These are phyloP conservation scores for Phytophthora cactorum DNA, from an alignment of 352 stramenopile genomes.

Conservation along the genomic window DNA sequence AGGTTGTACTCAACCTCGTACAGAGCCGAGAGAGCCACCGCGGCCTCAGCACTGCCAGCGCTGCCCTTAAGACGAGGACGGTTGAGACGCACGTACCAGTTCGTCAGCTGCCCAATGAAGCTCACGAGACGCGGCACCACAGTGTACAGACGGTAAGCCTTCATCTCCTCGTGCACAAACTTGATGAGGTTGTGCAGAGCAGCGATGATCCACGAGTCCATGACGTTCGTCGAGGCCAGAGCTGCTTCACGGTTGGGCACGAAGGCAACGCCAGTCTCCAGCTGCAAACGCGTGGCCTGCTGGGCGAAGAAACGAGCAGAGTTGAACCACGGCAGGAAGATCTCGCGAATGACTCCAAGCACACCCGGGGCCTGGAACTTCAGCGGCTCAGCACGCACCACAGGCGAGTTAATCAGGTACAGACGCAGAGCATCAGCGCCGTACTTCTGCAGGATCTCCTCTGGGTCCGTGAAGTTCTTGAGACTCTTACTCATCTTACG, in stretches of 20 bases:
- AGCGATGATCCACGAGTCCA: constrained; percentile 99
- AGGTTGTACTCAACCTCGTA: constrained; percentile 98
- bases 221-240: constrained; percentile 94
- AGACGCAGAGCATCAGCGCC: constrained; percentile 98
- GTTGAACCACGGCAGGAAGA: constrained; percentile 99
- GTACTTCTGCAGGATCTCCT: constrained; percentile 96
- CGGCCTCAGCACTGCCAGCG: constrained; percentile 87
- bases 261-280: constrained; percentile 83
- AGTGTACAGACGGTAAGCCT: constrained; percentile 99
- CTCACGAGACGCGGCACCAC: constrained; percentile 97
- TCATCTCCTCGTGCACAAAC: constrained; percentile 98
- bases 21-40: constrained; percentile 92
- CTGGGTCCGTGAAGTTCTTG: constrained; percentile 98
- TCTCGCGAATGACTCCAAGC: constrained; percentile 97
- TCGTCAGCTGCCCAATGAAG: constrained; percentile 99
- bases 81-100: constrained; percentile 99
- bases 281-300: constrained; percentile 94
- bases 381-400: constrained; percentile 98
- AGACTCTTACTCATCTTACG: constrained; percentile 99
- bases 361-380: constrained; percentile 98
- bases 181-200: constrained; percentile 97
- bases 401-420: constrained; percentile 99
- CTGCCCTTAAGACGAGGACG: constrained; percentile 97
- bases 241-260: constrained; percentile 90
- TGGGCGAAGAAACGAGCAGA: constrained; percentile 99